Conservation (phyloP, 2,329 filamentous ascomycete species). For the Verruconis gallopava region DNA sequence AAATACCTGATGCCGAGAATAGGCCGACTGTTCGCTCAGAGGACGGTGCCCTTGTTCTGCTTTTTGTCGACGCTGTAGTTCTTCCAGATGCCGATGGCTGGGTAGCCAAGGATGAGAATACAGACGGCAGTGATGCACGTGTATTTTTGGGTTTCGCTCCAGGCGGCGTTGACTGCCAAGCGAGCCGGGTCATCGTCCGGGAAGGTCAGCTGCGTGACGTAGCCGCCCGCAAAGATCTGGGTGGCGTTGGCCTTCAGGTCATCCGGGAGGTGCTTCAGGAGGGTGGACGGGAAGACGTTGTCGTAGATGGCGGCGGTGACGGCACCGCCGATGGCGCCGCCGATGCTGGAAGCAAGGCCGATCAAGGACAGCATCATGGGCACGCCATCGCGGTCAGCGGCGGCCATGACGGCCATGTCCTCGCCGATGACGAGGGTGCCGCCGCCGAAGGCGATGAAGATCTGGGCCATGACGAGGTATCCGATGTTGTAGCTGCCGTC, state of each 20-base stretch:
- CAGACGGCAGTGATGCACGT: conserved; percentile 6
- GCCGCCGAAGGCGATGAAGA: conserved; percentile 14
- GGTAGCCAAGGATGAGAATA: conserved; percentile 5
- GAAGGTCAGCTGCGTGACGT: conserved; percentile 8
- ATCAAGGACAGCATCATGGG: conserved; percentile 21
- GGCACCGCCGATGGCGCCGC: conserved; percentile 20
- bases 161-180: conserved; percentile 8
- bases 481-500: conserved; percentile 18
- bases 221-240: conserved; percentile 7
- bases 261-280: conserved; percentile 5
- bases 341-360: conserved; percentile 17
- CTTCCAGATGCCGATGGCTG: conserved; percentile 7
- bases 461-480: conserved; percentile 22
- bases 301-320: conserved; percentile 23
- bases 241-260: conserved; percentile 6
- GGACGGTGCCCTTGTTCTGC: conserved; percentile 13
- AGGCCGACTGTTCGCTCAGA: too few species aligned
- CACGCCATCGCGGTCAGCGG: conserved; percentile 21
- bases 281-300: conserved; percentile 14
- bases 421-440: conserved; percentile 8
- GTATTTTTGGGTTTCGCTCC: conserved; percentile 8
- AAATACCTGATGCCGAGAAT: too few species aligned
- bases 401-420: conserved; percentile 19
- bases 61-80: conserved; percentile 10
- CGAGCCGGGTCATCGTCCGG: conserved; percentile 6